Evolutionary conservation across 768 basidiomycete genomes (phyloP), one percentile per base, ranked within the genome.

Genomic region (Mycena haematopus): DNA sequence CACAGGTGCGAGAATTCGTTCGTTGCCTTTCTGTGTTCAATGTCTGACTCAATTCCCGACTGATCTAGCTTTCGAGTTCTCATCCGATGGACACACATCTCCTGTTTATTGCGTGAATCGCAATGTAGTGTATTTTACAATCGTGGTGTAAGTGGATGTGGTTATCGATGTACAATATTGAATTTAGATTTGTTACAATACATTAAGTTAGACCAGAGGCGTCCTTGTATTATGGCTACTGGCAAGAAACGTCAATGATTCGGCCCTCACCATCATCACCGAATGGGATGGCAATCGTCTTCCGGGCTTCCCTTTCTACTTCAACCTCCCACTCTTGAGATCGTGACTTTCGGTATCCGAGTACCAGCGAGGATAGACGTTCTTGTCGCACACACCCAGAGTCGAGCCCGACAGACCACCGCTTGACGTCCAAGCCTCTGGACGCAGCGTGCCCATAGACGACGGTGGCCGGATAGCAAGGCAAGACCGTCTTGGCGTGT

Each of bases 361-460:
- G 57, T 38, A 68, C 62, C 15, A 60, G 56, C 8, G 66, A 6
- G 24, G 54, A 57, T 8, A 54, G 49, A 21, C 24, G 49, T 3
- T 24, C 51, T 19, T 56, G 25, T 22, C 51, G 17, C 22, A 94
- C 91, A 70, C 95, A 96, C 13, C 92, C 95, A 0, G 90, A 83
- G 73, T 99, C 96, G 35, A 96, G 75, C 1, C 96, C 96, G 62
- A 95, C 77, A 3, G 88, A 86, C 90, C 91, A 96, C 22, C 90
- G 81, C 64, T 90, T 89, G 66, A 94, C 74, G 72, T 95, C 93
- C 14, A 97, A 79, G 14, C 91, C 92, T 27, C 92, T 81, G 3
- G 83, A 78, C 6, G 95, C 95, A 9, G 88, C 82, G 70, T 97
- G 96, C 0, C 94, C 96, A 73, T 96, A 97, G 7, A 96, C 75